phyloP scores from a whole-genome alignment of 108 stramenopile genomes.

The Mediolabrus comicus region DNA sequence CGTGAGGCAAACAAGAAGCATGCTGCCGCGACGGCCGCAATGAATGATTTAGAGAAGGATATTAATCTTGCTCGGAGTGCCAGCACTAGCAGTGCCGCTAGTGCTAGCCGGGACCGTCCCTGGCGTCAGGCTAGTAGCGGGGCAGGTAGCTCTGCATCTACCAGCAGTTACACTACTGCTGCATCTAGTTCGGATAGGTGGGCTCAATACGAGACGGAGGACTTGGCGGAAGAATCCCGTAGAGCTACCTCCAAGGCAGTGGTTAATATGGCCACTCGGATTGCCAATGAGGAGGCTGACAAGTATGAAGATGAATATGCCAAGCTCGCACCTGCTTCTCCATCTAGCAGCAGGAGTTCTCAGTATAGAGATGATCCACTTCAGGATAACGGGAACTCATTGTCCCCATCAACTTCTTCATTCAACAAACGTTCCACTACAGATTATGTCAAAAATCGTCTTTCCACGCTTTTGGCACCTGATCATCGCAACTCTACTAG shows the following conservation, averaged over 20 bases:
- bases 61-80: constrained; percentile 2
- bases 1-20: neutral
- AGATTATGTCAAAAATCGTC: constrained; percentile 35
- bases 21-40: neutral
- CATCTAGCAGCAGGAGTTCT: neutral
- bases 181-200: constrained; percentile 13
- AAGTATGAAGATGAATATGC: neutral
- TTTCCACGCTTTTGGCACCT: constrained; percentile 1
- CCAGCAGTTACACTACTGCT: neutral
- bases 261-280: constrained; percentile 33
- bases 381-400: constrained; percentile 1
- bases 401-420: neutral
- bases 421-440: neutral
- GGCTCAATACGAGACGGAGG: constrained; percentile 33
- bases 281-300: constrained; percentile 13
- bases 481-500: constrained; percentile 1
- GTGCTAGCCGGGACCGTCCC: constrained; percentile 9
- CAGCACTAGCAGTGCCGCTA: neutral
- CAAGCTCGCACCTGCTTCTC: neutral
- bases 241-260: constrained; percentile 41
- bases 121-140: constrained; percentile 5
- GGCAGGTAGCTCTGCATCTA: neutral
- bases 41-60: constrained; percentile 18
- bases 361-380: neutral
- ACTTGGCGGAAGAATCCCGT: constrained; percentile 30